A percentile compares a stretch with the other conserved stretches of the same genome.
These are phyloP conservation scores for Clitocybe nebularis DNA, from an alignment of 1,284 basidiomycete genomes.

Conservation along the genomic window DNA sequence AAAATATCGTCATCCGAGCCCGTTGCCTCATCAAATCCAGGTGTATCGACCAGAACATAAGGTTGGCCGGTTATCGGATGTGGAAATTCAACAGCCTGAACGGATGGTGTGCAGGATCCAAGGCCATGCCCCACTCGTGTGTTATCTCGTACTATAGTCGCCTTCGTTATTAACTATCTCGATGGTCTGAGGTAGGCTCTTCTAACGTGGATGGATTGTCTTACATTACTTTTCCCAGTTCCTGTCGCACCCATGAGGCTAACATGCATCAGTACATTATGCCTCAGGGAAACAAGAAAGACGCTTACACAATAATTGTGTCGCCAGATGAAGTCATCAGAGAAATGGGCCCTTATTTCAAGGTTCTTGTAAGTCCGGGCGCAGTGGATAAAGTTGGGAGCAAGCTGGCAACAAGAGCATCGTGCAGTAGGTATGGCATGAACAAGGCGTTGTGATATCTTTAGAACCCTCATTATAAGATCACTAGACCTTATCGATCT, in stretches of 20 bases:
- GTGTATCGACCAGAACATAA: constrained; percentile 13
- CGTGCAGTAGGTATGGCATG: no score
- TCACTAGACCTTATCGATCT: no score
- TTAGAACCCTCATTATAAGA: no score
- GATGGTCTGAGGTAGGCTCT: not conserved
- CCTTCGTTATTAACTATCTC: constrained; percentile 5
- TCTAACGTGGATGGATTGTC: not conserved
- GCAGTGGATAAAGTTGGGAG: no score
- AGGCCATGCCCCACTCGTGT: not conserved
- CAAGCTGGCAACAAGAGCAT: no score
- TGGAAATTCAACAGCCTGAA: constrained; percentile 4
- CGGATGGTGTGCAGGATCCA: constrained; percentile 1
- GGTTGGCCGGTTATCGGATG: constrained; percentile 7
- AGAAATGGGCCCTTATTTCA: no score
- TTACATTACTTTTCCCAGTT: constrained; percentile 8
- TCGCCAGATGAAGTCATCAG: no score
- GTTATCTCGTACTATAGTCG: not conserved
- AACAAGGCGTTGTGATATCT: no score
- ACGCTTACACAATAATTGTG: constrained; percentile 3
- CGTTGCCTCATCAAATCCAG: constrained; percentile 12
- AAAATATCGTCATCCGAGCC: constrained; percentile 10
- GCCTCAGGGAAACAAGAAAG: no score
- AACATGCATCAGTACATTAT: not conserved
- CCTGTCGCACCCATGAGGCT: constrained; percentile 7
- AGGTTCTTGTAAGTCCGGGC: no score